phyloP scores from a whole-genome alignment of 208 protist genomes.

The Angomonas deanei region DNA sequence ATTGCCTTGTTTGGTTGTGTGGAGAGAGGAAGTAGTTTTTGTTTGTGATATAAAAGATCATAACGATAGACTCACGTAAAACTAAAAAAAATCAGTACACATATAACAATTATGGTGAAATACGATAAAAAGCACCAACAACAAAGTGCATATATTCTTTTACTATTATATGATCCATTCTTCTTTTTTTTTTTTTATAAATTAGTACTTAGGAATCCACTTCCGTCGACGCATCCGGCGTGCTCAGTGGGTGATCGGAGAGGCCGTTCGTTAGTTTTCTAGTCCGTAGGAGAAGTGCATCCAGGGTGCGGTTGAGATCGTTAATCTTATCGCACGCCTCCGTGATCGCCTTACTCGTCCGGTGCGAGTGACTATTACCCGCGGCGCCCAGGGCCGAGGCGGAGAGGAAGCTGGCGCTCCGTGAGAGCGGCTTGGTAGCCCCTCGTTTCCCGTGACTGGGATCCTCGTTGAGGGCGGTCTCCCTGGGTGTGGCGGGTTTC shows the following conservation, averaged over 20 bases:
- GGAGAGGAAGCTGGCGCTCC: background rate
- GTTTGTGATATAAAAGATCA: background rate
- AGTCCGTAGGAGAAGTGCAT: background rate
- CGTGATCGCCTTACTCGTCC: background rate
- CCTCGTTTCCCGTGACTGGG: background rate
- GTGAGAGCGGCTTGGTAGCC: background rate
- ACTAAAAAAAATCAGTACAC: constrained; percentile 8
- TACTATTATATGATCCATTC: too few species aligned
- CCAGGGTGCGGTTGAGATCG: background rate
- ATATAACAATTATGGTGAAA: too few species aligned
- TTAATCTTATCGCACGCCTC: background rate
- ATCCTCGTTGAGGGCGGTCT: constrained; percentile 4
- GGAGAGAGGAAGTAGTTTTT: constrained; percentile 2
- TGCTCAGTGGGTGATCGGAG: background rate
- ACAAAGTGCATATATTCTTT: too few species aligned
- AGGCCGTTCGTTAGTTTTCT: background rate
- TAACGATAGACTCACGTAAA: constrained; percentile 8
- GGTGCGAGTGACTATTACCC: too few species aligned
- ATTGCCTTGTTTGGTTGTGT: background rate
- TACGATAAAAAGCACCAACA: too few species aligned
- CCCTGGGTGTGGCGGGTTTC: constrained; percentile 18
- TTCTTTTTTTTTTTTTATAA: too few species aligned
- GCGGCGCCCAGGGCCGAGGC: background rate
- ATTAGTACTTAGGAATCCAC: background rate
- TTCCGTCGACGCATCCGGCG: background rate